These are phyloP conservation scores for Cyclotella distinguenda DNA, from an alignment of 108 stramenopile genomes.

Conservation along the genomic window DNA sequence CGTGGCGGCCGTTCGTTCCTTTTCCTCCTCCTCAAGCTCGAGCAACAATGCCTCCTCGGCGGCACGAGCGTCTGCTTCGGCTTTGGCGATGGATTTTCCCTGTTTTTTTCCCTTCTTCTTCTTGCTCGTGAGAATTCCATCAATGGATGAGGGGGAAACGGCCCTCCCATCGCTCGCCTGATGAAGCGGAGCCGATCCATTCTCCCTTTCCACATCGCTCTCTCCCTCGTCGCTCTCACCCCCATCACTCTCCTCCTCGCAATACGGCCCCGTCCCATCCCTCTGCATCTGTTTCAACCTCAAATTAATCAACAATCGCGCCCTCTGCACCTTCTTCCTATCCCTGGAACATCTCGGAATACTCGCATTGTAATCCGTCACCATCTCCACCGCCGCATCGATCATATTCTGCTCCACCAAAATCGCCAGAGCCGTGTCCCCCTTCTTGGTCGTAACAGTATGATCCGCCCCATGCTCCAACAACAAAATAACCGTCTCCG, in stretches of 20 bases:
- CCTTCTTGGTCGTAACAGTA: constrained; percentile 90
- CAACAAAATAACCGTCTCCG: constrained; percentile 82
- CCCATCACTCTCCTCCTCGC: constrained; percentile 55
- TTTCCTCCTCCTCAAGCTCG: constrained; percentile 80
- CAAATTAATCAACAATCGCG: constrained; percentile 83
- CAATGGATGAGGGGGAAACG: constrained; percentile 19
- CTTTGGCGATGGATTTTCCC: constrained; percentile 54
- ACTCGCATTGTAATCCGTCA: constrained; percentile 88
- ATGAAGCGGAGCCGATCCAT: constrained; percentile 30
- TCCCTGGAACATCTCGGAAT: constrained; percentile 89
- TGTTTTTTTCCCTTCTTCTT: constrained; percentile 83
- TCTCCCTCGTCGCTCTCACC: constrained; percentile 40
- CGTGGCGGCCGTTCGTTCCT: constrained; percentile 68
- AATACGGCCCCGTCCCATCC: constrained; percentile 61
- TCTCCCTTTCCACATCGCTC: constrained; percentile 24
- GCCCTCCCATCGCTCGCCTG: constrained; percentile 35
- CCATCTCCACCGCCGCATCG: constrained; percentile 92
- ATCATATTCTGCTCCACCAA: constrained; percentile 90
- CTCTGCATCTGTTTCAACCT: constrained; percentile 78
- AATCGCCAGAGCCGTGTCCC: constrained; percentile 90
- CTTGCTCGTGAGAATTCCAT: constrained; percentile 37
- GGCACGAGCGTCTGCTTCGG: constrained; percentile 77
- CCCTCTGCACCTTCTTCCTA: constrained; percentile 89
- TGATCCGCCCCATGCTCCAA: constrained; percentile 86
- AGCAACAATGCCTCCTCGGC: constrained; percentile 82